phyloP scores from a whole-genome alignment of 148 eudicot genomes.

The Cornus florida region DNA sequence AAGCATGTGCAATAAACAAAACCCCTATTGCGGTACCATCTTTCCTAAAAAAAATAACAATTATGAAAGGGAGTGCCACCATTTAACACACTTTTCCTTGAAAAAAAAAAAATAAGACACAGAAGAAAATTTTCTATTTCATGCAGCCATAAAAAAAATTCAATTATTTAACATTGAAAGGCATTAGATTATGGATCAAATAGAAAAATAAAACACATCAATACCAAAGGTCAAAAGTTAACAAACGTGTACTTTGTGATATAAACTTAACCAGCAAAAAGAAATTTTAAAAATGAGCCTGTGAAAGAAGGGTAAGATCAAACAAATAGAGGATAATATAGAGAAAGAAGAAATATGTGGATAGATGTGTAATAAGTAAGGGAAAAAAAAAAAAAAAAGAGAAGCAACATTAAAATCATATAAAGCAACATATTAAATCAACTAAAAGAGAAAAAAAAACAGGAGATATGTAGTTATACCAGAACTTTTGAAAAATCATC shows the following conservation, averaged over 20 bases:
- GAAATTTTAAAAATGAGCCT: too few relatives aligned
- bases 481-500: constrained; percentile 34
- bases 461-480: constrained; percentile 31
- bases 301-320: neutral
- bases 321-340: neutral
- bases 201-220: neutral
- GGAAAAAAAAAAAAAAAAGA: neutral
- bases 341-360: too few relatives aligned
- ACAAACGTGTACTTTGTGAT: neutral
- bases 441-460: too few relatives aligned
- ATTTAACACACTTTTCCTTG: too few relatives aligned
- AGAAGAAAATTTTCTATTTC: neutral
- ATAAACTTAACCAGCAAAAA: too few relatives aligned
- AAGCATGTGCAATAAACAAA: too few relatives aligned
- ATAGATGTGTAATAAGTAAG: neutral
- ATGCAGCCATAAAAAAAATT: neutral
- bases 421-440: too few relatives aligned
- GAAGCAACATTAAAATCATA: neutral
- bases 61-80: too few relatives aligned
- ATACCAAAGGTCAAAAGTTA: too few relatives aligned
- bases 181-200: neutral
- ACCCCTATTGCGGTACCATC: too few relatives aligned
- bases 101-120: too few relatives aligned
- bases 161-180: neutral
- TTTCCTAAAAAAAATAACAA: too few relatives aligned